Base-by-base conservation (phyloP, 306 rosid species). In the Bauhinia variegata region DNA sequence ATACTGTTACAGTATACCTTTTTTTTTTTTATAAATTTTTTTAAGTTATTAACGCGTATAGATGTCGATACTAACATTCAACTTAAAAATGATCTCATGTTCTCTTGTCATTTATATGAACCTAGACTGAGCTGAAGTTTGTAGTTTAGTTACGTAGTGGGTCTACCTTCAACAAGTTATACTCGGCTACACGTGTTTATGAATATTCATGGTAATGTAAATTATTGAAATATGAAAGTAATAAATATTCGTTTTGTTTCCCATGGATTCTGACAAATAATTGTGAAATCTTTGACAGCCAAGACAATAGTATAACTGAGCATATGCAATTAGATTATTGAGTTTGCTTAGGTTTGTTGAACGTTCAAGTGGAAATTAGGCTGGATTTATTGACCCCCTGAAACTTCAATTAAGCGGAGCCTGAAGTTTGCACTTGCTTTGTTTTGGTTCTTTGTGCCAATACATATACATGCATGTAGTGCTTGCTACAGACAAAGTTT, bases 131-230 rank as follows among this genome's bases (percentile, higher is more conserved):
- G 60, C 14, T 53, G 15, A 62, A 69, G 16, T 64, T 54, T 36
- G 23, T 15, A 28, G 67, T 47, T n/a, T 13, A 14, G 36, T 38
- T 36, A 4, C 14, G 30, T 8, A 16, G 46, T 2, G 17, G 23
- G 13, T 13, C 63, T 14, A 36, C 1, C 42, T 37, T 37, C 8
- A 5, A 37, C 42, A 37, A 37, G 5, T 9, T 5, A 37, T 37
- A 37, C 42, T 51, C 38, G 28, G 34, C 47, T 68, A 50, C 9
- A 17, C 2, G 37, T 60, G 63, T 55, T 54, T 33, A 64, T 39
- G 60, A 23, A 32, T 67, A 38, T 65, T 66, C 46, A 43, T 37
- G 59, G 15, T 60, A 54, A 68, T 48, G 55, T 36, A 50, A 41
- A 39, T 52, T 36, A 23, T 36, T 61, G 30, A 43, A 30, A 54